Conservation (phyloP, 192 early-diverging fungal genomes). For the Backusella macrospora region DNA sequence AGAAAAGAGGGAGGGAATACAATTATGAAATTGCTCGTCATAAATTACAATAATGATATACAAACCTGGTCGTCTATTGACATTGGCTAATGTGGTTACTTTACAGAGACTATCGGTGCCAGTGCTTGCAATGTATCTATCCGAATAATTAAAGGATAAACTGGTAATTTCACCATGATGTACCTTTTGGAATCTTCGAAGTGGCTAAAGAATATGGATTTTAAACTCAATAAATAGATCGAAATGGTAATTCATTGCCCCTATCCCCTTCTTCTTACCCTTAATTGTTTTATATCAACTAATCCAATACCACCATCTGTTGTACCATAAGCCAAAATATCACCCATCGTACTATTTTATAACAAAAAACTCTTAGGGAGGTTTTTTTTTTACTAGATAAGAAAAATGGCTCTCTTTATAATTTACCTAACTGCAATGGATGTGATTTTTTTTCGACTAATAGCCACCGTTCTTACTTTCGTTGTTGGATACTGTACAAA, state of each 20-base stretch:
- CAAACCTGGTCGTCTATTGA: neutral
- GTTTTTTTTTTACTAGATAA: neutral
- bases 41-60: neutral
- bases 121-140: constrained; percentile 10
- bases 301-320: constrained; percentile 16
- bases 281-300: constrained; percentile 13
- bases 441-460: constrained; percentile 24
- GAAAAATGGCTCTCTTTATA: neutral
- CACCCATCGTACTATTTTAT: neutral
- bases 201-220: neutral
- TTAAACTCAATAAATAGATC: neutral
- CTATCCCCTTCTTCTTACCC: constrained; percentile 1
- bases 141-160: constrained; percentile 4
- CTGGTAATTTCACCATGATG: neutral
- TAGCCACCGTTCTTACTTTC: constrained; percentile 2
- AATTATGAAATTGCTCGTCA: too few relatives aligned
- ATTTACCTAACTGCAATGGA: constrained; percentile 1
- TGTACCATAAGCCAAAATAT: constrained; percentile 21
- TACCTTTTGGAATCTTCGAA: neutral
- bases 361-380: neutral
- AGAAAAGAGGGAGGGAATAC: neutral
- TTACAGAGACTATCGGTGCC: constrained; percentile 2
- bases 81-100: neutral
- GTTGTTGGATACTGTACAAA: constrained; percentile 16
- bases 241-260: neutral